These are phyloP conservation scores for Pythium volutum DNA, from an alignment of 352 stramenopile species.

Conservation along the genomic window DNA sequence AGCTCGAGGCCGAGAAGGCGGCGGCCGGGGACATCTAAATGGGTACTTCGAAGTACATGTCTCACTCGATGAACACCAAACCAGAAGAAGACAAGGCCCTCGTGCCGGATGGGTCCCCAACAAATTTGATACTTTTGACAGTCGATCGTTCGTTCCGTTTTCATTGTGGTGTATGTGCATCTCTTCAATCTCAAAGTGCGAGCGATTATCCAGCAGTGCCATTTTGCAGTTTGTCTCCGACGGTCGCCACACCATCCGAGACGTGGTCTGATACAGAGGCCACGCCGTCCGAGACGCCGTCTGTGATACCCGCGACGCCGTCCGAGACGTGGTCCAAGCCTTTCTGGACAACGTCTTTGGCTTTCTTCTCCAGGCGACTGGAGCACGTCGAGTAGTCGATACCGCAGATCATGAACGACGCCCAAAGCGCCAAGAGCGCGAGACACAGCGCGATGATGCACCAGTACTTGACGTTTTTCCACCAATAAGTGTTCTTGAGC, in stretches of 20 bases:
- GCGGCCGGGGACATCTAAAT: slow-evolving; percentile 90
- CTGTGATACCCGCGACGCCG: slow-evolving; percentile 1
- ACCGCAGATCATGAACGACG: slow-evolving; percentile 73
- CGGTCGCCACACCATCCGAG: slow-evolving; percentile 6
- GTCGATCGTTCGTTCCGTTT: slow-evolving; percentile 3
- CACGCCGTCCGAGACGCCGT: slow-evolving; percentile 10
- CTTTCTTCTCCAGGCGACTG: slow-evolving; percentile 37
- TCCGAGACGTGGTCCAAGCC: slow-evolving; percentile 20
- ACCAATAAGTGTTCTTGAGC: slow-evolving; percentile 90
- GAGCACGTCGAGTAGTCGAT: slow-evolving; percentile 64
- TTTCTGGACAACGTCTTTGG: slow-evolving; percentile 27
- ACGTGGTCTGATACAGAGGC: slow-evolving; percentile 18
- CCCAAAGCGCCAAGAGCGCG: slow-evolving; percentile 52
- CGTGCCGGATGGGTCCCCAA: neutral
- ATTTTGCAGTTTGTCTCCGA: slow-evolving; percentile 25
- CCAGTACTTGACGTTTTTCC: slow-evolving; percentile 84
- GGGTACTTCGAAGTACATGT: neutral
- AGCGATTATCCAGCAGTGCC: slow-evolving; percentile 19
- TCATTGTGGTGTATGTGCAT: neutral
- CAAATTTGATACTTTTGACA: slow-evolving; percentile 16
- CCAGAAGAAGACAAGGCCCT: slow-evolving; percentile 2
- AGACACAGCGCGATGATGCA: slow-evolving; percentile 54
- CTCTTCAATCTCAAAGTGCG: too few species aligned
- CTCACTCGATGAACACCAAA: neutral
- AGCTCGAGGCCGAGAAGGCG: slow-evolving; percentile 86